A percentile compares a stretch with the other conserved stretches of the same genome.
Conservation (phyloP, 1,284 basidiomycete genomes). For the Leccinum holopus region DNA sequence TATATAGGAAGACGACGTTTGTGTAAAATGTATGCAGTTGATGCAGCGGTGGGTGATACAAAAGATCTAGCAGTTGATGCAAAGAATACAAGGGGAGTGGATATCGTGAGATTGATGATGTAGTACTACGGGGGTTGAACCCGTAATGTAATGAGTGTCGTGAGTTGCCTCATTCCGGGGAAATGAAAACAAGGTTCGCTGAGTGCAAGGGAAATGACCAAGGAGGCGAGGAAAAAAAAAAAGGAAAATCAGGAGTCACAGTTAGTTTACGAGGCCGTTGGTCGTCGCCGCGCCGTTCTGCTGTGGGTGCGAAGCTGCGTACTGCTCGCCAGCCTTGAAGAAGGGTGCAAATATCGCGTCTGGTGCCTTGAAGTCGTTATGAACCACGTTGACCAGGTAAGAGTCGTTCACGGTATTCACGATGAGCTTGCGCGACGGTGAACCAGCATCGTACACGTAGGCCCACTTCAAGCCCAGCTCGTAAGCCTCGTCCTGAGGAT, state of each 20-base stretch:
- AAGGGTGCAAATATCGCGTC: conserved; percentile 89
- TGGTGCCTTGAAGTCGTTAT: conserved; percentile 91
- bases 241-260: background rate
- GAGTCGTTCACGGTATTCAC: conserved; percentile 75
- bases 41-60: conserved; percentile 36
- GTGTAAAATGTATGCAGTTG: conserved; percentile 39
- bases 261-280: conserved; percentile 35
- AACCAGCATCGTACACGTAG: conserved; percentile 79
- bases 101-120: conserved; percentile 25
- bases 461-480: conserved; percentile 96
- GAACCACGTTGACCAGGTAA: conserved; percentile 95
- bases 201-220: conserved; percentile 2
- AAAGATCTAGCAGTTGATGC: conserved; percentile 45
- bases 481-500: conserved; percentile 86
- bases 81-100: conserved; percentile 12
- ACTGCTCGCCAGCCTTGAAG: conserved; percentile 68
- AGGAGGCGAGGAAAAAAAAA: conserved; percentile 6
- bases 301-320: conserved; percentile 41
- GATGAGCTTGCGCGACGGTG: conserved; percentile 77
- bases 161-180: conserved; percentile 26
- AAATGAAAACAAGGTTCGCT: background rate
- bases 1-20: conserved; percentile 14
- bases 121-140: conserved; percentile 67
- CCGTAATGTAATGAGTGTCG: conserved; percentile 41
- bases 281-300: conserved; percentile 19